phyloP scores from a whole-genome alignment of 2,329 filamentous ascomycete genomes.

The Colletotrichum caudatum region DNA sequence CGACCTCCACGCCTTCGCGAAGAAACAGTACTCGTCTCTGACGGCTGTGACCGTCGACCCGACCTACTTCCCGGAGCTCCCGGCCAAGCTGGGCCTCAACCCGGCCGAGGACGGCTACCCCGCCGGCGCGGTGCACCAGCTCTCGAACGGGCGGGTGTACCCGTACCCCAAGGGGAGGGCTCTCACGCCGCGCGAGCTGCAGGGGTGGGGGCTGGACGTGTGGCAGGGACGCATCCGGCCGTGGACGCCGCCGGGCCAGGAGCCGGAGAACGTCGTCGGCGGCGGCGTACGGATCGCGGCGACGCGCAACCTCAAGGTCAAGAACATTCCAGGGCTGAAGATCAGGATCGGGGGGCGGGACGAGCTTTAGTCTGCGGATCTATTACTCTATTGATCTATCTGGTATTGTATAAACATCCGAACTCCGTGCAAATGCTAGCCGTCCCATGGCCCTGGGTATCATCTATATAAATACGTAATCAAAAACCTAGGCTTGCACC shows the following conservation, averaged over 20 bases:
- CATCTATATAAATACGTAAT: slow-evolving; percentile 10
- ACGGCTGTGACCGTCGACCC: slow-evolving; percentile 53
- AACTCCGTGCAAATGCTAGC: slow-evolving; percentile 39
- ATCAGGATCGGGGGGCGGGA: slow-evolving; percentile 45
- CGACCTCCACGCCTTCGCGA: slow-evolving; percentile 49
- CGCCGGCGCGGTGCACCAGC: slow-evolving; percentile 52
- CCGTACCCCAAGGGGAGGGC: slow-evolving; percentile 51
- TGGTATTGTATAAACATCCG: slow-evolving; percentile 1
- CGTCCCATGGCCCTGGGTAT: slow-evolving; percentile 34
- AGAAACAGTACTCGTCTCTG: slow-evolving; percentile 50
- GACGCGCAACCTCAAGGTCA: slow-evolving; percentile 44
- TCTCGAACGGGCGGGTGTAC: slow-evolving; percentile 52
- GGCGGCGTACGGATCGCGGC: slow-evolving; percentile 44
- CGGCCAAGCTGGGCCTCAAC: slow-evolving; percentile 49
- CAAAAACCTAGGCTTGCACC: neutral
- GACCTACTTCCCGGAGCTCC: slow-evolving; percentile 52
- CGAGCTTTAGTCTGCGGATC: slow-evolving; percentile 42
- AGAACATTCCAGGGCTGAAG: slow-evolving; percentile 46
- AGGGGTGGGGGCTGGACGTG: slow-evolving; percentile 54
- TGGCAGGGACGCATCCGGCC: slow-evolving; percentile 53
- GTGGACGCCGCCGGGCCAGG: slow-evolving; percentile 49
- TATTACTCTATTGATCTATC: slow-evolving; percentile 32
- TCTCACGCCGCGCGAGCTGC: slow-evolving; percentile 47
- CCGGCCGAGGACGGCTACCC: slow-evolving; percentile 44
- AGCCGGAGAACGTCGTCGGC: slow-evolving; percentile 44